Evolutionary conservation across 805 yeast species (phyloP), one percentile per base, ranked within the genome.

Genomic region (Kregervanrija fluxuum): DNA sequence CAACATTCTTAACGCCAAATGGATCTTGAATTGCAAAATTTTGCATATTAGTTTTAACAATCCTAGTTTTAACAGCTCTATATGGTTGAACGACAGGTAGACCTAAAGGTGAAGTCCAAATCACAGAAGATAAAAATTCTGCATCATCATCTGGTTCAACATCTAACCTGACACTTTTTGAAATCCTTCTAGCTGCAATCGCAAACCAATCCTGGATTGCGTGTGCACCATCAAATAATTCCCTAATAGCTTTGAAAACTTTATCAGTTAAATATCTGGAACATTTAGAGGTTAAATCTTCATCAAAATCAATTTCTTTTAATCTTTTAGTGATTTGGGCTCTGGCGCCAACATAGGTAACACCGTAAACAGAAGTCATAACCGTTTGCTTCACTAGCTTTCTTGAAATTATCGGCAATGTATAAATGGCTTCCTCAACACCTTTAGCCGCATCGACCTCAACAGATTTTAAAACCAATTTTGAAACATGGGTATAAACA

Each of bases 341-440:
- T 13, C 87, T 78, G 0, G 98, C 99, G 13, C 99, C 99, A 49
- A 87, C 76, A 59, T 77, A 88, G 0, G 99, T 91, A 11, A 91
- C 99, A 56, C 99, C 99, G 60, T 91, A 91, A 33, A 91, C 99
- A 57, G 89, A 90, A 0, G 99, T 91, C 99, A 91, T 91, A 22
- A 91, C 98, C 0, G 99, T 88, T 62, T 91, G 99, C 60, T 91
- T 91, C 33, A 93, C 96, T 38, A 93, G 82, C 60, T 91, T 91
- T 55, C 99, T 76, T 14, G 82, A 75, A 46, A 91, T 76, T 48
- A 79, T 74, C 42, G 81, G 85, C 45, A 74, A 69, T 35, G 85
- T 65, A 32, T 67, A 61, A n/a, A 57, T 39, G 1, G 90, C 91
- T 44, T 65, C 63, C 44, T 71, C 73, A 48, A 75, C 71, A 9